These are phyloP conservation scores for Yamadazyma kitorensis DNA, from an alignment of 805 yeast genomes.

Conservation along the genomic window DNA sequence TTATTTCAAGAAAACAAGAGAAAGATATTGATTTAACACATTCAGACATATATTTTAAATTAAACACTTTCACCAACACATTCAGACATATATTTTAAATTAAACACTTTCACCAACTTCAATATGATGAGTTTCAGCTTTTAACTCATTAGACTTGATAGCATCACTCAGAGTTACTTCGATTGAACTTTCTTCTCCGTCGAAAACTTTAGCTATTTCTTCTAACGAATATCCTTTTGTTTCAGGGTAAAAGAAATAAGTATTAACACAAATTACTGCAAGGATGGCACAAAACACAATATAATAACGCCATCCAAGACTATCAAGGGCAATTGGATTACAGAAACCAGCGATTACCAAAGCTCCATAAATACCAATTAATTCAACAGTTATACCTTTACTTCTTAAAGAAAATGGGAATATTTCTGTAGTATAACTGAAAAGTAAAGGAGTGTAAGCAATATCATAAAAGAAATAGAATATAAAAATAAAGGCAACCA, in stretches of 20 bases:
- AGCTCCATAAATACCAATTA: constrained; percentile 21
- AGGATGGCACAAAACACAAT: constrained; percentile 27
- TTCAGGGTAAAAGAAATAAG: constrained; percentile 25
- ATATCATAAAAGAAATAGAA: constrained; percentile 15
- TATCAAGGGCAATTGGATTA: constrained; percentile 17
- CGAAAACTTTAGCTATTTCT: constrained; percentile 31
- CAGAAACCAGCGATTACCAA: constrained; percentile 15
- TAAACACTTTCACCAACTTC: constrained; percentile 4
- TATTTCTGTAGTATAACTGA: constrained; percentile 16
- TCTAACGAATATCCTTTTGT: constrained; percentile 33
- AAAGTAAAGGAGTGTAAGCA: constrained; percentile 14
- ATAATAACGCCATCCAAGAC: constrained; percentile 19
- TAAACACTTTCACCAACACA: neutral
- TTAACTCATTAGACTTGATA: constrained; percentile 5
- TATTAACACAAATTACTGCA: constrained; percentile 24
- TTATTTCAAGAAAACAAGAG: too few species aligned
- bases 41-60: neutral
- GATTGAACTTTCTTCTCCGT: constrained; percentile 8
- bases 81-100: constrained; percentile 1
- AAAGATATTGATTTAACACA: too few species aligned
- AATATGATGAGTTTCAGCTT: constrained; percentile 5
- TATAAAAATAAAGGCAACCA: constrained; percentile 16
- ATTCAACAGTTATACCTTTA: constrained; percentile 16
- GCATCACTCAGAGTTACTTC: constrained; percentile 8
- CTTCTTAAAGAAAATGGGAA: constrained; percentile 14